phyloP scores from a whole-genome alignment of 2,329 filamentous ascomycete species.

The Aschersonia sp. region DNA sequence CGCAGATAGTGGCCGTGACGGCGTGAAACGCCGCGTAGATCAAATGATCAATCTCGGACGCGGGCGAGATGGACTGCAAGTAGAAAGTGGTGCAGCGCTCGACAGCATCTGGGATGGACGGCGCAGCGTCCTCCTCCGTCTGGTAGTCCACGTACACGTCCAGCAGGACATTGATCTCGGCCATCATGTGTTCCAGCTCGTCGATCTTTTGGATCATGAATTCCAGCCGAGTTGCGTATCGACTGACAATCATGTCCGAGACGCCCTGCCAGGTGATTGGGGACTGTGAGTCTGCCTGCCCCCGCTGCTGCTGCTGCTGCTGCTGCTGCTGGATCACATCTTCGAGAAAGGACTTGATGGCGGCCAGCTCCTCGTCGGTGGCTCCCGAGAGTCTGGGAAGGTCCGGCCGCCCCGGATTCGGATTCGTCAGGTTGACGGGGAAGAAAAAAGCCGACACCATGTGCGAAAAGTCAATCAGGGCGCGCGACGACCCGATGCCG shows the following conservation, averaged over 20 bases:
- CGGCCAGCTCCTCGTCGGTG: background rate
- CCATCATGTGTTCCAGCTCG: conserved; percentile 7
- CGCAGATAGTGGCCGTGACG: background rate
- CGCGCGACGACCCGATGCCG: conserved; percentile 17
- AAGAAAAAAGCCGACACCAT: conserved; percentile 28
- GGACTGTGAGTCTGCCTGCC: background rate
- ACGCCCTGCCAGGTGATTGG: conserved; percentile 44
- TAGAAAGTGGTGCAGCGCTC: background rate
- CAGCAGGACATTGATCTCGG: conserved; percentile 17
- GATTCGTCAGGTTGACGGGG: conserved; percentile 23
- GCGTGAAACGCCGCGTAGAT: background rate
- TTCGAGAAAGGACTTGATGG: background rate
- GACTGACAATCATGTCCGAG: conserved; percentile 42
- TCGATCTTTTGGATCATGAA: conserved; percentile 12
- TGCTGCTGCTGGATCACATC: background rate
- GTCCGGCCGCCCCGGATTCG: conserved; percentile 4
- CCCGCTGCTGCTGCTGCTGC: too few species aligned
- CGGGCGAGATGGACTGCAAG: background rate
- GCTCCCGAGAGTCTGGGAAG: conserved; percentile 7
- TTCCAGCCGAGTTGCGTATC: conserved; percentile 39
- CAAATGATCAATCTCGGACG: background rate
- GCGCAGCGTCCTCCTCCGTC: background rate
- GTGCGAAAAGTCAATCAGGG: conserved; percentile 21
- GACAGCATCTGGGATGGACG: background rate
- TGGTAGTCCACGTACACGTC: conserved; percentile 23